phyloP scores from a whole-genome alignment of 345 rosid genomes.

The Aethionema arabicum region DNA sequence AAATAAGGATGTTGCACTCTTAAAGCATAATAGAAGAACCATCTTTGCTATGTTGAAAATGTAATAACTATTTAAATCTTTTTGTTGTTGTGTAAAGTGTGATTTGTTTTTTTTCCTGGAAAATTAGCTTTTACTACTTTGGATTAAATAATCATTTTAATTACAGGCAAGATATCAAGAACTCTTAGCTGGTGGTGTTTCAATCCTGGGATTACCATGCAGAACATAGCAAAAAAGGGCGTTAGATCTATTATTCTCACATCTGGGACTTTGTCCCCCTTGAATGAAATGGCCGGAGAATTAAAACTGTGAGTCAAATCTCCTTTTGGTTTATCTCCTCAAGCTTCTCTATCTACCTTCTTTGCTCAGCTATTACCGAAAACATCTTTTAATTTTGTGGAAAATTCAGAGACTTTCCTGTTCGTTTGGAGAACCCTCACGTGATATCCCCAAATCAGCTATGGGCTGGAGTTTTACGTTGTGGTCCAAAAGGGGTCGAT shows the following conservation, averaged over 20 bases:
- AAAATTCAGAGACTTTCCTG: slow-evolving; percentile 73
- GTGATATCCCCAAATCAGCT: slow-evolving; percentile 87
- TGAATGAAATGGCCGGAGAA: slow-evolving; percentile 93
- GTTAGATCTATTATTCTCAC: slow-evolving; percentile 89
- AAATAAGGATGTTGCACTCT: slow-evolving; percentile 9
- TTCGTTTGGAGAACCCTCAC: slow-evolving; percentile 95
- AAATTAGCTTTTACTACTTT: slow-evolving; percentile 6
- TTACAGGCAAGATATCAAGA: slow-evolving; percentile 80
- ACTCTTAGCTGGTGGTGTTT: slow-evolving; percentile 99
- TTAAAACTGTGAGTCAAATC: slow-evolving; percentile 65
- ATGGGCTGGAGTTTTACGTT: slow-evolving; percentile 90
- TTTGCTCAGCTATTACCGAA: slow-evolving; percentile 31
- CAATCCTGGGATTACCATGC: slow-evolving; percentile 96
- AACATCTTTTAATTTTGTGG: slow-evolving; percentile 22
- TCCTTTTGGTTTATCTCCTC: slow-evolving; percentile 14
- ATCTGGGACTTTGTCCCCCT: slow-evolving; percentile 94
- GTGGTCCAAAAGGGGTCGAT: slow-evolving; percentile 77
- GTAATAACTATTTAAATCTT: slow-evolving; percentile 9
- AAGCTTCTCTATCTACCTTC: slow-evolving; percentile 18
- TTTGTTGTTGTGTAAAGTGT: slow-evolving; percentile 4
- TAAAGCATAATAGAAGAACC: slow-evolving; percentile 15
- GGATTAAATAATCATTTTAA: slow-evolving; percentile 15
- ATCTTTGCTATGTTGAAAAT: slow-evolving; percentile 8
- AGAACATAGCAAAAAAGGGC: slow-evolving; percentile 65
- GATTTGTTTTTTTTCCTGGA: neutral